phyloP scores from a whole-genome alignment of 352 stramenopile genomes.

The Globisporangium rhizosaccharum region DNA sequence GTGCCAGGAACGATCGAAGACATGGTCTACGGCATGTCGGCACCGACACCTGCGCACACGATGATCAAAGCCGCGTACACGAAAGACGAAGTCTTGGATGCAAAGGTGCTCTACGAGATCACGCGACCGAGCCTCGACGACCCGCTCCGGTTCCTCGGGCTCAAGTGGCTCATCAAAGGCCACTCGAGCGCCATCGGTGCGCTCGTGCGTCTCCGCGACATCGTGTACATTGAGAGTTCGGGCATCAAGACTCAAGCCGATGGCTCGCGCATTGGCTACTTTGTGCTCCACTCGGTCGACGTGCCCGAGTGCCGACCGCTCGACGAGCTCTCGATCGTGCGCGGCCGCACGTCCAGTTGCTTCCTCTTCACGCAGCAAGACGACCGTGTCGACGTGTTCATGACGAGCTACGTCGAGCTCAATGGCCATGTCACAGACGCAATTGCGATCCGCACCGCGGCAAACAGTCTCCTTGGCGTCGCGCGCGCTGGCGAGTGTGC shows the following conservation, averaged over 20 bases:
- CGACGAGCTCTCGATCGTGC: conserved; percentile 30
- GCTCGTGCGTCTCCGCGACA: conserved; percentile 32
- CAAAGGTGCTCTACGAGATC: conserved; percentile 33
- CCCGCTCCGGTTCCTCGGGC: conserved; percentile 40
- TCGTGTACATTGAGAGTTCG: conserved; percentile 54
- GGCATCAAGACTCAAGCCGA: conserved; percentile 25
- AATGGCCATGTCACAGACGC: conserved; percentile 35
- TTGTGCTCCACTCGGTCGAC: conserved; percentile 59
- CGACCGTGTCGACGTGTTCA: conserved; percentile 40
- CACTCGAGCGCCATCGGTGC: conserved; percentile 15
- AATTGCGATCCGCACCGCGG: conserved; percentile 19
- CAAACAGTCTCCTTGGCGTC: conserved; percentile 20
- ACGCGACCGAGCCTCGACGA: conserved; percentile 21
- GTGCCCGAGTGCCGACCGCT: conserved; percentile 25
- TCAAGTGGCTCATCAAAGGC: conserved; percentile 33
- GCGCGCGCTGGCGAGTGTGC: conserved; percentile 1
- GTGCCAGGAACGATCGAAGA: conserved; percentile 45
- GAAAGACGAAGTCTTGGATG: conserved; percentile 30
- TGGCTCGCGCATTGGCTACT: conserved; percentile 48
- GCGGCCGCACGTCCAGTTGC: conserved; percentile 28
- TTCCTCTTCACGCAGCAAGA: conserved; percentile 25
- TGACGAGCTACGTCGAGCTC: conserved; percentile 33
- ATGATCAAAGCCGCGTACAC: conserved; percentile 32
- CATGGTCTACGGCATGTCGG: conserved; percentile 37
- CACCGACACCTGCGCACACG: conserved; percentile 25